Conservation (phyloP, 441 rosid genomes). For the Euphorbia schlechtendalii region DNA sequence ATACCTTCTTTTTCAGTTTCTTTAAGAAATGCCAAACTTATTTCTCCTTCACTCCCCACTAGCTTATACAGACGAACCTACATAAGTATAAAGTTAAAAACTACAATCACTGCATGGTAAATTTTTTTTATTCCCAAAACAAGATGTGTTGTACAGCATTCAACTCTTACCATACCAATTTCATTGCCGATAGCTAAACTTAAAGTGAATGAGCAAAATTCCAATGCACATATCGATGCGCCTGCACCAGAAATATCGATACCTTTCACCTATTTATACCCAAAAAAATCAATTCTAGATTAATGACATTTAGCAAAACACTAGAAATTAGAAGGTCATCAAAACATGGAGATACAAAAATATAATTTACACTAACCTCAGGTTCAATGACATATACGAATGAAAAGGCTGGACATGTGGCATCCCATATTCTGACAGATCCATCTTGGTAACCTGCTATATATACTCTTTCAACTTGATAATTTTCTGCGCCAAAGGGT, state of each 20-base stretch:
- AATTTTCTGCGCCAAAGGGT: conserved; percentile 28
- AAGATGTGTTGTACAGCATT: conserved; percentile 19
- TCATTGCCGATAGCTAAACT: conserved; percentile 68
- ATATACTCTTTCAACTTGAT: conserved; percentile 39
- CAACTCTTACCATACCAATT: conserved; percentile 74
- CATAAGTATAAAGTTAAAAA: conserved; percentile 23
- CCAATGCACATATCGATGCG: conserved; percentile 59
- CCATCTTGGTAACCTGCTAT: conserved; percentile 68
- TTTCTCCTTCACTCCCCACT: conserved; percentile 36
- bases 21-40: conserved; percentile 48
- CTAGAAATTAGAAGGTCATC: conserved; percentile 11
- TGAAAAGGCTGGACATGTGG: conserved; percentile 10
- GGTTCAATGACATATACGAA: no score
- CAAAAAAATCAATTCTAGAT: conserved; percentile 7
- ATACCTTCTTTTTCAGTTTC: conserved; percentile 62
- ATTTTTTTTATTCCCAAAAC: conserved; percentile 13
- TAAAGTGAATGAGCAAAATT: conserved; percentile 52
- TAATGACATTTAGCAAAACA: conserved; percentile 7
- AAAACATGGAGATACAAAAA: conserved; percentile 12
- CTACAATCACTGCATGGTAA: conserved; percentile 22
- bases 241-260: conserved; percentile 30
- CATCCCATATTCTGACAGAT: conserved; percentile 57
- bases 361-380: conserved; percentile 28
- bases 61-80: conserved; percentile 60
- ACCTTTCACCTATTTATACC: conserved; percentile 43